Conservation (phyloP, 768 basidiomycete genomes). For the Pisolithus microcarpus region DNA sequence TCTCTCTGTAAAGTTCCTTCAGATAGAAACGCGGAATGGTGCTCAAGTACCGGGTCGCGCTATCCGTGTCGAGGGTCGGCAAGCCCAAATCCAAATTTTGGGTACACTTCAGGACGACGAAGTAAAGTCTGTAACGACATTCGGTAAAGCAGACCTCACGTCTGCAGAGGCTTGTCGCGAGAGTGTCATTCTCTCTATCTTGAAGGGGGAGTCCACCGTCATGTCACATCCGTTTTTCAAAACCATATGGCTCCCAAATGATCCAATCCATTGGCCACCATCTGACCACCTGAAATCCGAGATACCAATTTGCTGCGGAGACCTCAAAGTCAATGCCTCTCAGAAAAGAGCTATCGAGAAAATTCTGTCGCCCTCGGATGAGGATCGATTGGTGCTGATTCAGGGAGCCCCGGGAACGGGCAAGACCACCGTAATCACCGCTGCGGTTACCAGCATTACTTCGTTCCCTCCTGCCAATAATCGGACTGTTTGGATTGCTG, state of each 20-base stretch:
- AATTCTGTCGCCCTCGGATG: slow-evolving; percentile 20
- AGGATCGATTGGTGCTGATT: slow-evolving; percentile 19
- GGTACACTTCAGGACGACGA: slow-evolving; percentile 11
- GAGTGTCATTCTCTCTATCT: slow-evolving; percentile 13
- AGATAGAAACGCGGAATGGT: slow-evolving; percentile 11
- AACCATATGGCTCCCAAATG: slow-evolving; percentile 21
- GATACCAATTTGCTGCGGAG: not conserved
- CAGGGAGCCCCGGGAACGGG: slow-evolving; percentile 39
- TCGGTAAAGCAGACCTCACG: slow-evolving; percentile 50
- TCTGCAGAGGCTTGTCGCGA: slow-evolving; percentile 38
- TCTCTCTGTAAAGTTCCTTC: slow-evolving; percentile 9
- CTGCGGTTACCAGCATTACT: slow-evolving; percentile 22
- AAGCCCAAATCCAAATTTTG: slow-evolving; percentile 24
- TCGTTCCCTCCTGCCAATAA: not conserved
- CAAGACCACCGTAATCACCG: slow-evolving; percentile 39
- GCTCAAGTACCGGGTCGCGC: slow-evolving; percentile 14
- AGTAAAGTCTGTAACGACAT: slow-evolving; percentile 35
- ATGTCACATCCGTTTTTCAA: slow-evolving; percentile 19
- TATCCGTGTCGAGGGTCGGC: slow-evolving; percentile 30
- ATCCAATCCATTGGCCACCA: slow-evolving; percentile 12
- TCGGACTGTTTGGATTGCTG: slow-evolving; percentile 32
- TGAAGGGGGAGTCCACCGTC: slow-evolving; percentile 15
- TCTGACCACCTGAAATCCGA: not conserved
- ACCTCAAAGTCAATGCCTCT: slow-evolving; percentile 18
- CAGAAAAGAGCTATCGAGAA: slow-evolving; percentile 22